These are phyloP conservation scores for Vigna mungo DNA, from an alignment of 306 rosid species.

Conservation along the genomic window DNA sequence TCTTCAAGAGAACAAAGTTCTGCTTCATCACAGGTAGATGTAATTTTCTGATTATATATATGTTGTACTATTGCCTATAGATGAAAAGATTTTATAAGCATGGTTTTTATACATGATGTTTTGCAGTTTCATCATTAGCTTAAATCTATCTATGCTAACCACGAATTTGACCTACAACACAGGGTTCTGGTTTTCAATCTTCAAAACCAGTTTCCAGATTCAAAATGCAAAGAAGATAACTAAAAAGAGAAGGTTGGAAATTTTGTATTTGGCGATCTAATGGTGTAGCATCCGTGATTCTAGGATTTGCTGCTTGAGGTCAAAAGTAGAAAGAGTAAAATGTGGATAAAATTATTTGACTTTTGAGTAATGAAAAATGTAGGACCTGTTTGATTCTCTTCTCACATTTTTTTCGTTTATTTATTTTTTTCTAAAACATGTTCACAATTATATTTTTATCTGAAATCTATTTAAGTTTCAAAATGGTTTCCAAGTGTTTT, in stretches of 20 bases:
- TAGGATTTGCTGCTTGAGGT: slow-evolving; percentile 35
- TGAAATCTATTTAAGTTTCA: background rate
- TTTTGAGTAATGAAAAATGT: slow-evolving; percentile 12
- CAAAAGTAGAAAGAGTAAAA: slow-evolving; percentile 30
- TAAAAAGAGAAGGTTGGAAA: slow-evolving; percentile 27
- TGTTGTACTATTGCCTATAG: background rate
- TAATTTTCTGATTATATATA: slow-evolving; percentile 33
- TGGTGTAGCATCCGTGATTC: slow-evolving; percentile 5
- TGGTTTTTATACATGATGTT: slow-evolving; percentile 16
- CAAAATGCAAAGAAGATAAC: slow-evolving; percentile 85
- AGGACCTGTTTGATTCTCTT: background rate
- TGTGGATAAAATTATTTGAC: background rate
- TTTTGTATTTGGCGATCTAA: slow-evolving; percentile 23
- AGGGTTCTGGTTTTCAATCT: slow-evolving; percentile 66
- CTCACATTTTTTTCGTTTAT: background rate
- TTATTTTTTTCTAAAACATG: background rate
- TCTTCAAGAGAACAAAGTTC: slow-evolving; percentile 54
- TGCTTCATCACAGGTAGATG: slow-evolving; percentile 57
- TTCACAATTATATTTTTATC: background rate
- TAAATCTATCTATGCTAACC: slow-evolving; percentile 23
- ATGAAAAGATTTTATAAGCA: slow-evolving; percentile 25
- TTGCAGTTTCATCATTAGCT: slow-evolving; percentile 32
- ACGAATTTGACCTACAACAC: slow-evolving; percentile 38
- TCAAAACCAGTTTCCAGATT: slow-evolving; percentile 88
- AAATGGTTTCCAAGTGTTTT: background rate